Evolutionary conservation across 1,284 basidiomycete genomes (phyloP).

Genomic region (Cutaneotrichosporon sp.): DNA sequence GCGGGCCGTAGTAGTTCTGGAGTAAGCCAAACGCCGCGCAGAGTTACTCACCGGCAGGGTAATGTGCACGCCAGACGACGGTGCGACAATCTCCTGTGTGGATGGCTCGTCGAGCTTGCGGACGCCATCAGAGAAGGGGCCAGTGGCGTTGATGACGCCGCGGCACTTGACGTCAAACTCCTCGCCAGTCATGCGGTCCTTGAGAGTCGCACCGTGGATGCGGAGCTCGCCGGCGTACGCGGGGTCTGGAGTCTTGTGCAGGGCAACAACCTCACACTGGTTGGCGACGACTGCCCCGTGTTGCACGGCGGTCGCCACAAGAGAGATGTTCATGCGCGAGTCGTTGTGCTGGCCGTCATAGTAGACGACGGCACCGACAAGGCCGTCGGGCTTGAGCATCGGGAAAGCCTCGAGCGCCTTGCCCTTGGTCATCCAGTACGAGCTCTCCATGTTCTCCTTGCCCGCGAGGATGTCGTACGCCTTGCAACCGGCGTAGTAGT

Average conservation of each 20-base stretch:
- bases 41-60: constrained; percentile 62
- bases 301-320: constrained; percentile 89
- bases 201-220: constrained; percentile 70
- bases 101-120: constrained; percentile 78
- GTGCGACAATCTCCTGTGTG: constrained; percentile 81
- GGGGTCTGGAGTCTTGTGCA: constrained; percentile 62
- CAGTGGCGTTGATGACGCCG: constrained; percentile 95
- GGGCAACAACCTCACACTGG: constrained; percentile 76
- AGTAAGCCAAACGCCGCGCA: neutral
- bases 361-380: constrained; percentile 93
- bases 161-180: constrained; percentile 79
- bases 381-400: constrained; percentile 87
- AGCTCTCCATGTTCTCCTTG: constrained; percentile 92
- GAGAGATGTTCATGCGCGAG: constrained; percentile 93
- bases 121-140: constrained; percentile 85
- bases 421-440: constrained; percentile 89
- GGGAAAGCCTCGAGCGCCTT: constrained; percentile 73
- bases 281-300: constrained; percentile 86
- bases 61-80: constrained; percentile 91
- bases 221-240: constrained; percentile 54
- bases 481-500: constrained; percentile 94
- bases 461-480: constrained; percentile 94
- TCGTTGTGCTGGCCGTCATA: constrained; percentile 99
- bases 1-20: constrained; percentile 85
- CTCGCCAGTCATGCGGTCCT: constrained; percentile 70